These are phyloP conservation scores for Nicotiana rustica DNA, from an alignment of 305 asterid species.

Conservation along the genomic window DNA sequence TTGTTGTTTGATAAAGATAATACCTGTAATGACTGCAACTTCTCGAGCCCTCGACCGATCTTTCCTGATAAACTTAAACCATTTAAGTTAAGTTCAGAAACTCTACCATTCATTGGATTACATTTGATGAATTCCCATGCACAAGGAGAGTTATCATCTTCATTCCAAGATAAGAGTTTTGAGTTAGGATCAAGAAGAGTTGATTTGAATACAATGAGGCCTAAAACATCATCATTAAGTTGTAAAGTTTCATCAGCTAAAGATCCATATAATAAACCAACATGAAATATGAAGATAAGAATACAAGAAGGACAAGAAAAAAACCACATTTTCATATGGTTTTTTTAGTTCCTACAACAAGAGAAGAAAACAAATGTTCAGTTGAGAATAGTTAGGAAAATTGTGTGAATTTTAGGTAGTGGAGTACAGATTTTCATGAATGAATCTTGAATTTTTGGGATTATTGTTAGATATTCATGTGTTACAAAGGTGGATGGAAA, in stretches of 20 bases:
- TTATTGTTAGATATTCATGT: constrained; percentile 39
- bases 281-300: background rate
- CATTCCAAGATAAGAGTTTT: constrained; percentile 71
- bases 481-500: constrained; percentile 39
- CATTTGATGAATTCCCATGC: constrained; percentile 76
- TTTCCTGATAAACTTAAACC: constrained; percentile 73
- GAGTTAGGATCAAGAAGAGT: constrained; percentile 56
- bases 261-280: constrained; percentile 34
- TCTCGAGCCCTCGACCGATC: constrained; percentile 80
- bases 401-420: constrained; percentile 21
- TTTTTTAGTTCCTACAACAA: constrained; percentile 23
- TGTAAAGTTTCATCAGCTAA: constrained; percentile 48
- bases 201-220: constrained; percentile 90
- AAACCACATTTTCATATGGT: constrained; percentile 12
- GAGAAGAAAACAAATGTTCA: constrained; percentile 26
- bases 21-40: constrained; percentile 58
- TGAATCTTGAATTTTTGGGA: constrained; percentile 42
- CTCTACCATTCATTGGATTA: constrained; percentile 61
- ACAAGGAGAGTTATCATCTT: constrained; percentile 88
- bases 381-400: background rate
- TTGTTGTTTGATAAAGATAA: constrained; percentile 77
- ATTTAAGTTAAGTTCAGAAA: constrained; percentile 61
- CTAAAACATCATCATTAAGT: constrained; percentile 86
- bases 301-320: background rate
- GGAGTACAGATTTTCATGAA: constrained; percentile 17